These are phyloP conservation scores for Mallotus japonicus DNA, from an alignment of 441 rosid genomes.

Conservation along the genomic window DNA sequence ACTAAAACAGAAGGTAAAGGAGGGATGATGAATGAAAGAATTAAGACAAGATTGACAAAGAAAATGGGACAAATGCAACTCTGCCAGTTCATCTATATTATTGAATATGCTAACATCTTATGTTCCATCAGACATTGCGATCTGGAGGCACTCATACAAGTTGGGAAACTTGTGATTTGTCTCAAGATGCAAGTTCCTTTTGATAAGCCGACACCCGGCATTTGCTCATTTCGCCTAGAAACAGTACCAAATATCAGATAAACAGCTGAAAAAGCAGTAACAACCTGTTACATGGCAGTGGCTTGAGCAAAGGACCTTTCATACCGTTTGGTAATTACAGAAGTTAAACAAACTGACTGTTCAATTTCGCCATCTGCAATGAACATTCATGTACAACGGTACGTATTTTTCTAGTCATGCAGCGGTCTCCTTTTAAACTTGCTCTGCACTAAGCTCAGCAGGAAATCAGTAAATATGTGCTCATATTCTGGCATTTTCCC, in stretches of 20 bases:
- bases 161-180: background rate
- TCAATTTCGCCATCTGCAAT: constrained; percentile 22
- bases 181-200: background rate
- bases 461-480: constrained; percentile 75
- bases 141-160: background rate
- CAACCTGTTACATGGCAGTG: constrained; percentile 10
- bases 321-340: constrained; percentile 26
- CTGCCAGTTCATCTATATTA: constrained; percentile 1
- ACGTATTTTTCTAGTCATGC: background rate
- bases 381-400: constrained; percentile 13
- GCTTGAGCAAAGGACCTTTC: constrained; percentile 18
- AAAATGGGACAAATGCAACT: background rate
- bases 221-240: constrained; percentile 27
- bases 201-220: constrained; percentile 5
- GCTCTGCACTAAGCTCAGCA: constrained; percentile 44
- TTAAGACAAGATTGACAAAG: too few species aligned
- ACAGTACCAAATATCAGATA: constrained; percentile 15
- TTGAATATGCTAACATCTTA: constrained; percentile 7
- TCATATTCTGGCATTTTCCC: constrained; percentile 90
- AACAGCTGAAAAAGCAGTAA: constrained; percentile 13
- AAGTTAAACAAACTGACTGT: constrained; percentile 17
- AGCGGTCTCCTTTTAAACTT: constrained; percentile 38
- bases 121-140: background rate
- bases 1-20: too few species aligned
- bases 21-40: too few species aligned